These are phyloP conservation scores for Corallochytrium limacisporum DNA, from an alignment of 78 protist species.

Conservation along the genomic window DNA sequence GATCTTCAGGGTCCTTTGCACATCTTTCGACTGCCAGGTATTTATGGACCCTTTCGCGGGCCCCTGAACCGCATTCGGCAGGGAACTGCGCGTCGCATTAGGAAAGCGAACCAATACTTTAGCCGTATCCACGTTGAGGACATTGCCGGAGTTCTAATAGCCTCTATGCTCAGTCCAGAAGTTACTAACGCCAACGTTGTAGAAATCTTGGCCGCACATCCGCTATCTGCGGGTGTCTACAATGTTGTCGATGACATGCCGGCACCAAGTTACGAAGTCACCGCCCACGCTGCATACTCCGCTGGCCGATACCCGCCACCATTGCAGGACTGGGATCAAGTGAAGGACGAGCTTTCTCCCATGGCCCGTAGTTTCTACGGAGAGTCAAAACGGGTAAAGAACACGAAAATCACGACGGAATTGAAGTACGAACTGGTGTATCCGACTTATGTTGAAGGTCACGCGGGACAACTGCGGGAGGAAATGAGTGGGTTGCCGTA, in stretches of 20 bases:
- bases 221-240: too few species aligned
- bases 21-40: constrained; percentile 30
- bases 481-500: too few species aligned
- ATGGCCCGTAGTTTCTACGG: constrained; percentile 10
- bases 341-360: not conserved
- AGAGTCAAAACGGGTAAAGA: constrained; percentile 9
- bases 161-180: not conserved
- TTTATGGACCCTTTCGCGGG: constrained; percentile 24
- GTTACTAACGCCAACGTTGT: too few species aligned
- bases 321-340: not conserved
- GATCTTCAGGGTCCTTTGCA: not conserved
- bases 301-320: not conserved
- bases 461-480: not conserved
- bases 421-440: not conserved
- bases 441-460: constrained; percentile 20
- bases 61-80: not conserved
- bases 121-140: constrained; percentile 26
- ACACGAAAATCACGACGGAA: constrained; percentile 3
- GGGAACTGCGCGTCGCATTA: not conserved
- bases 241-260: constrained; percentile 25
- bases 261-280: not conserved
- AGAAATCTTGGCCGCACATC: too few species aligned
- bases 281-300: not conserved
- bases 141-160: not conserved
- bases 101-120: constrained; percentile 1